phyloP scores from a whole-genome alignment of 192 early-diverging fungal species.

The Coemansia sp. region DNA sequence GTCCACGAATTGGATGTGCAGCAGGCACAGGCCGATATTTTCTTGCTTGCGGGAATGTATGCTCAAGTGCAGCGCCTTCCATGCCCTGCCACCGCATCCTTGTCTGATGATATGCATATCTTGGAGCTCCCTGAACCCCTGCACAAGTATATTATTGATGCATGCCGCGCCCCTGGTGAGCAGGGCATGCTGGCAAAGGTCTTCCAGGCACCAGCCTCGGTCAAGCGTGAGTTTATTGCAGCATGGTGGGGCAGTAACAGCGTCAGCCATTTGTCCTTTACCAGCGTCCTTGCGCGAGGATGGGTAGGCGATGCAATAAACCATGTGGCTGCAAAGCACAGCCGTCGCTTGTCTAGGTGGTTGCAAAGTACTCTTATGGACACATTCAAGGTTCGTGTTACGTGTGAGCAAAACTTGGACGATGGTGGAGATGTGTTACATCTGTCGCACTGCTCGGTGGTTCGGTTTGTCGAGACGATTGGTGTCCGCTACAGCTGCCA shows the following conservation, averaged over 20 bases:
- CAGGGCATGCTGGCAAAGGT: slow-evolving; percentile 4
- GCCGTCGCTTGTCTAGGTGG: slow-evolving; percentile 1
- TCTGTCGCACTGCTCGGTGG: slow-evolving; percentile 10
- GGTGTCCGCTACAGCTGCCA: slow-evolving; percentile 43
- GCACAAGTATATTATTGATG: not conserved
- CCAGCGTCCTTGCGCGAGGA: too few relatives aligned
- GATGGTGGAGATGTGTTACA: slow-evolving; percentile 8
- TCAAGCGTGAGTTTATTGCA: slow-evolving; percentile 53
- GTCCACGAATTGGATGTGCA: slow-evolving; percentile 14
- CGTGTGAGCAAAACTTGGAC: not conserved
- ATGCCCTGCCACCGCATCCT: slow-evolving; percentile 4
- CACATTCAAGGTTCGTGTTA: slow-evolving; percentile 5
- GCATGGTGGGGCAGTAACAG: slow-evolving; percentile 47
- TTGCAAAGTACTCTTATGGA: slow-evolving; percentile 6
- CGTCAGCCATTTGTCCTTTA: not conserved
- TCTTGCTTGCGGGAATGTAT: slow-evolving; percentile 11
- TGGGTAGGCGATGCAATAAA: too few relatives aligned
- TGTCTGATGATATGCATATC: slow-evolving; percentile 1
- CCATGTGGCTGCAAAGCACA: too few relatives aligned
- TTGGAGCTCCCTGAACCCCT: slow-evolving; percentile 19
- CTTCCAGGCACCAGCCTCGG: slow-evolving; percentile 24
- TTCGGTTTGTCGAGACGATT: slow-evolving; percentile 25
- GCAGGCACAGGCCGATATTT: slow-evolving; percentile 34
- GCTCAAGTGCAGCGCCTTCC: not conserved
- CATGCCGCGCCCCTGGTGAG: not conserved